Evolutionary conservation across 208 protist species (phyloP).

Genomic region (Herpetomonas tarakana): DNA sequence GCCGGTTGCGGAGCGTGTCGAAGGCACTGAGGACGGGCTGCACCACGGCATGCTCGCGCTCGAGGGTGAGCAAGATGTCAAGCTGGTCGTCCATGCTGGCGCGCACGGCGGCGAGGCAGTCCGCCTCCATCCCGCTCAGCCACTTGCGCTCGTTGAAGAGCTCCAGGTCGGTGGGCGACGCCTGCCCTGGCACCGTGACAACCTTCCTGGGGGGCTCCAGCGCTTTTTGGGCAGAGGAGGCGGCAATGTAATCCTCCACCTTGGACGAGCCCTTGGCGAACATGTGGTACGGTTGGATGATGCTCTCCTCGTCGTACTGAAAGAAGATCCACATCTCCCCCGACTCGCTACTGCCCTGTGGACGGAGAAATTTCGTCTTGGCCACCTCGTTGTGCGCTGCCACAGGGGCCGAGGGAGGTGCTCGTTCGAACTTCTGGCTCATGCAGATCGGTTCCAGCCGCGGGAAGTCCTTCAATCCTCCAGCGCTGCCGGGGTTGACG

Average conservation of each 20-base stretch:
- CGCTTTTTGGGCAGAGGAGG: slow-evolving; percentile 26
- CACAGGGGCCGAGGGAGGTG: slow-evolving; percentile 32
- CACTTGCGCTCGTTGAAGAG: slow-evolving; percentile 85
- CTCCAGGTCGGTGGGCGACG: slow-evolving; percentile 63
- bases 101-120: slow-evolving; percentile 58
- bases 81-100: slow-evolving; percentile 48
- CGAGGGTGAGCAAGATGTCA: slow-evolving; percentile 51
- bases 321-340: slow-evolving; percentile 88
- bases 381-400: slow-evolving; percentile 57
- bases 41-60: slow-evolving; percentile 40
- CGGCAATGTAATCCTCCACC: slow-evolving; percentile 75
- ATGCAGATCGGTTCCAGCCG: slow-evolving; percentile 77
- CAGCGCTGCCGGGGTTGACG: slow-evolving; percentile 15
- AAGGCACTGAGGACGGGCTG: slow-evolving; percentile 55
- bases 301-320: slow-evolving; percentile 67
- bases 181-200: slow-evolving; percentile 62
- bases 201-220: slow-evolving; percentile 48
- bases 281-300: slow-evolving; percentile 80
- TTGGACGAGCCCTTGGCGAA: slow-evolving; percentile 68
- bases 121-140: slow-evolving; percentile 55
- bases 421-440: slow-evolving; percentile 71
- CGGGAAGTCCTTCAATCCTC: slow-evolving; percentile 40
- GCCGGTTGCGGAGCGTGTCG: slow-evolving; percentile 89
- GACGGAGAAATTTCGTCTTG: slow-evolving; percentile 69
- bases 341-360: slow-evolving; percentile 10